These are phyloP conservation scores for Lithohypha guttulata DNA, from an alignment of 2,329 filamentous ascomycete genomes.

Conservation along the genomic window DNA sequence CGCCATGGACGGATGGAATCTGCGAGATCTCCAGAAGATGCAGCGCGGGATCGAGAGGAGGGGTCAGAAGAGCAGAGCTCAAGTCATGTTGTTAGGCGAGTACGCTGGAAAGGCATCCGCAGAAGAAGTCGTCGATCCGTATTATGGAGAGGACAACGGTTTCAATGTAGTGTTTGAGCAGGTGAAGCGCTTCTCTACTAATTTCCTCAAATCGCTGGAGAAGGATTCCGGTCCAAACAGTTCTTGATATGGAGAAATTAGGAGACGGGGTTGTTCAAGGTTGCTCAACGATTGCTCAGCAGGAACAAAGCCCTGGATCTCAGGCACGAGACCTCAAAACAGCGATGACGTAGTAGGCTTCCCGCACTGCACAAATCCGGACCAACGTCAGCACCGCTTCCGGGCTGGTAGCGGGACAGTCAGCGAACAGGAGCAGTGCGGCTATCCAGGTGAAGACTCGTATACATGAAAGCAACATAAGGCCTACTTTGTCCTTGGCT, in stretches of 20 bases:
- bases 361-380: too few relatives aligned
- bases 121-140: constrained; percentile 77
- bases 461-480: too few relatives aligned
- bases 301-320: too few relatives aligned
- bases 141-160: constrained; percentile 75
- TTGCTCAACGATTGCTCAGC: too few relatives aligned
- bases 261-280: too few relatives aligned
- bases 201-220: constrained; percentile 54
- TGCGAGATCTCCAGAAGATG: constrained; percentile 45
- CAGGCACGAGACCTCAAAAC: too few relatives aligned
- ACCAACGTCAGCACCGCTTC: too few relatives aligned
- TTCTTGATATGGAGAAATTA: background rate
- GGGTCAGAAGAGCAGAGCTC: constrained; percentile 31
- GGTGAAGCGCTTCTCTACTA: constrained; percentile 62
- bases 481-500: too few relatives aligned
- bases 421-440: too few relatives aligned
- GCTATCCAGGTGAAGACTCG: too few relatives aligned
- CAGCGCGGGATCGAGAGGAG: constrained; percentile 30
- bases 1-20: constrained; percentile 82
- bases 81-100: constrained; percentile 75
- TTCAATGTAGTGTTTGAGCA: constrained; percentile 83
- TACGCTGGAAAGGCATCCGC: constrained; percentile 50
- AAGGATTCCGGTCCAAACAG: constrained; percentile 17
- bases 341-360: too few relatives aligned
- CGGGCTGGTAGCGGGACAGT: too few relatives aligned